Base-by-base conservation (phyloP, 2,329 filamentous ascomycete species). In the Aspergillus fijiensis region DNA sequence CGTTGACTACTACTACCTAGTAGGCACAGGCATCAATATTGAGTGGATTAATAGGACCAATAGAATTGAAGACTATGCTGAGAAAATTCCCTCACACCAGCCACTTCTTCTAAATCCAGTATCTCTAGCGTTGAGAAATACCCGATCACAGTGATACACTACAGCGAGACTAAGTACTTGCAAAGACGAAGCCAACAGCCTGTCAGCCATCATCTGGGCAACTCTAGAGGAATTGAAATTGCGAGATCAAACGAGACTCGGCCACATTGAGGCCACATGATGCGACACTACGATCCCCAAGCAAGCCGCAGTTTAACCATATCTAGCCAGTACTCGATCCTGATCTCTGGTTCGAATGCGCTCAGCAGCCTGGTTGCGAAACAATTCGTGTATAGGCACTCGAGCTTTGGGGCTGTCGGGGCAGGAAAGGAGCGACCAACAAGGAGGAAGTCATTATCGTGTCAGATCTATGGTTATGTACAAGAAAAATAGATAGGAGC, bases 381-480 rank as follows among this genome's bases (percentile, higher is more conserved):
- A 14, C 16, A 16, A 45, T 9, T 5, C 14, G 6, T 9, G 39
- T 7, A n/a, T 19, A 16, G 16, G 39, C 39, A 19, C 16, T 45
- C 2, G 16, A 19, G 39, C 21, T 31, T 27, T 33, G 16, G 27
- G 7, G 27, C 35, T 0, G 4, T 23, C 21, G 21, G 25, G 35
- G 45, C 45, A 25, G 49, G 45, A 33, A 19, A 51, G 29, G n/a
- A 45, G 23, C 10, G 31, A 16, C 5, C 25, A 19, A 45, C 39
- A 45, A 29, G 49, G 49, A 45, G 33, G 57, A 59, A 45, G 59
- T 67, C 63, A 61, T 64, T 51, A 66, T 62, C 60, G 58, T 63
- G 58, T 31, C 51, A 57, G 62, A 60, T 64, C 63, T 57, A 63
- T 65, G 68, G 62, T 64, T 70, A 71, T 75, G 74, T 73, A 68